A percentile compares a stretch with the other conserved stretches of the same genome.
phyloP scores from a whole-genome alignment of 306 rosid species.

The Sesbania bispinosa region DNA sequence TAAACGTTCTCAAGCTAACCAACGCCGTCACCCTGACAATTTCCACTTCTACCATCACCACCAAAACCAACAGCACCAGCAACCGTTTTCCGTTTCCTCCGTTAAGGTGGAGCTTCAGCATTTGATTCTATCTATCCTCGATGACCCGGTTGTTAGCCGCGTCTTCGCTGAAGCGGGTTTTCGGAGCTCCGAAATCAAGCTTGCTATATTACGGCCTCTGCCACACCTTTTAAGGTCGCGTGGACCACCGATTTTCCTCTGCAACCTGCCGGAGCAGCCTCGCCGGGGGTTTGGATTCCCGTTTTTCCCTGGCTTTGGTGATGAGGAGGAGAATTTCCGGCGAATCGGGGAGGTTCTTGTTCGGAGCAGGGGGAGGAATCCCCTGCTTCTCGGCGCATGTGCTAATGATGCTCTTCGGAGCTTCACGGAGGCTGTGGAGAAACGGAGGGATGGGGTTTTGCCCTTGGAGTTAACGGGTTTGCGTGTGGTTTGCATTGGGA shows the following conservation, averaged over 20 bases:
- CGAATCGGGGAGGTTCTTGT: conserved; percentile 72
- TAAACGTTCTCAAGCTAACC: conserved; percentile 95
- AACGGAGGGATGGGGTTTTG: conserved; percentile 40
- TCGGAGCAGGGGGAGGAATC: conserved; percentile 55
- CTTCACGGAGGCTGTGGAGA: conserved; percentile 53
- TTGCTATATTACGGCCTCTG: conserved; percentile 70
- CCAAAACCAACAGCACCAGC: conserved; percentile 41
- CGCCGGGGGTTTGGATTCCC: conserved; percentile 46
- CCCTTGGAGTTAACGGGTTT: conserved; percentile 58
- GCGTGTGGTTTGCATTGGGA: conserved; percentile 46
- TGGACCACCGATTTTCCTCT: conserved; percentile 68
- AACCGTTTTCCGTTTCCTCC: conserved; percentile 57
- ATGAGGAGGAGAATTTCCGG: conserved; percentile 45
- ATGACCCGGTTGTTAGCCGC: conserved; percentile 95
- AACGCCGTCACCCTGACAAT: conserved; percentile 83
- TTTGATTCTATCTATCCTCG: conserved; percentile 73
- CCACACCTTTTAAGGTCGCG: conserved; percentile 65
- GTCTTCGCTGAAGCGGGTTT: conserved; percentile 93
- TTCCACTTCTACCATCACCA: conserved; percentile 63
- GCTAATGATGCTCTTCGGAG: conserved; percentile 53
- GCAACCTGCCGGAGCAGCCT: conserved; percentile 51
- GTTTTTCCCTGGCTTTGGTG: conserved; percentile 34
- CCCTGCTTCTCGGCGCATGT: conserved; percentile 79
- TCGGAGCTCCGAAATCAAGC: conserved; percentile 91
- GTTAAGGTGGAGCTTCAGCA: conserved; percentile 91